Percentiles rank a stretch among this genome's conserved stretches.
Conservation (phyloP, 441 rosid genomes). For the Populus hybrid region DNA sequence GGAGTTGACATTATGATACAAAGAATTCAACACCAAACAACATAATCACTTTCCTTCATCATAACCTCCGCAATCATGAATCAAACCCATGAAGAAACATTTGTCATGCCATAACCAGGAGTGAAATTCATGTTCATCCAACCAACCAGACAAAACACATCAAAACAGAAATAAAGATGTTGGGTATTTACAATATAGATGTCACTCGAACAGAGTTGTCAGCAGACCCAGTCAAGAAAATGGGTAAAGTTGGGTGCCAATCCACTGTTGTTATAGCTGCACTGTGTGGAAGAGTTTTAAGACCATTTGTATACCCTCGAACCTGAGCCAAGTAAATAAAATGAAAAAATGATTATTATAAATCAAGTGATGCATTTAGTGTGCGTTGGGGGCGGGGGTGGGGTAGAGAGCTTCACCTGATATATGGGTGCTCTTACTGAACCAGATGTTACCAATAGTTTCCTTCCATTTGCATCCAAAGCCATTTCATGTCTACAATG, state of each 20-base stretch:
- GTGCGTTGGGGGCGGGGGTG: background rate
- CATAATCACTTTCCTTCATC: background rate
- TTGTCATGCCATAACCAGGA: background rate
- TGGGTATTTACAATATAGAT: slow-evolving; percentile 28
- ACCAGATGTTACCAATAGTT: slow-evolving; percentile 48
- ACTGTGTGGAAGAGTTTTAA: slow-evolving; percentile 56
- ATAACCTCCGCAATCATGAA: background rate
- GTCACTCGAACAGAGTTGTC: slow-evolving; percentile 68
- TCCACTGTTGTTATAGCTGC: slow-evolving; percentile 62
- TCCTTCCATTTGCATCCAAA: slow-evolving; percentile 54
- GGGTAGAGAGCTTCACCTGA: slow-evolving; percentile 35
- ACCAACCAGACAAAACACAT: background rate
- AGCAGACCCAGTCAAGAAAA: slow-evolving; percentile 66
- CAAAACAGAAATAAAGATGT: background rate
- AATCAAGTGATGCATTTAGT: background rate
- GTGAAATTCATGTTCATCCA: background rate
- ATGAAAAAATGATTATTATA: background rate
- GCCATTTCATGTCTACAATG: slow-evolving; percentile 57
- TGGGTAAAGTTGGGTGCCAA: slow-evolving; percentile 71
- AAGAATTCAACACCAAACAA: background rate
- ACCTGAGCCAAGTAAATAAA: slow-evolving; percentile 31
- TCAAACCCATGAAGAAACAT: background rate
- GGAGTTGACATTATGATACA: background rate
- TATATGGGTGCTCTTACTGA: slow-evolving; percentile 62
- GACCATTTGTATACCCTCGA: slow-evolving; percentile 45